Base-by-base conservation (phyloP, 2,329 filamentous ascomycete genomes). In the Ceratocystis harringtonii region DNA sequence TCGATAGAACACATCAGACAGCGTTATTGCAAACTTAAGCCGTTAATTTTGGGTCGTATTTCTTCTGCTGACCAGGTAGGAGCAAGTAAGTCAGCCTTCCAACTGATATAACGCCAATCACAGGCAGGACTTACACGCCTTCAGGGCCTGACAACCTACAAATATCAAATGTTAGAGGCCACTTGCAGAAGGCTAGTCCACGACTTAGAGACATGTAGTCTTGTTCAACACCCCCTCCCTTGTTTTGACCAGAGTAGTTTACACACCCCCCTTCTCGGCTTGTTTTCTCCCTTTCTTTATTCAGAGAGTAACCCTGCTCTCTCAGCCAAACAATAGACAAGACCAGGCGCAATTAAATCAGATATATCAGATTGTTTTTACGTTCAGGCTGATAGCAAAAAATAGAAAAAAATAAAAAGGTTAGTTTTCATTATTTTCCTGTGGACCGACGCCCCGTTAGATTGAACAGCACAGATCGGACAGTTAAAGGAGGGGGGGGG, bases 351-450 rank as follows among this genome's bases (percentile, higher is more conserved):
- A 58, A 10, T 36, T 30, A 30, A 58, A 58, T 58, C 55, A 58
- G 55, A 58, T 58, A 58, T 58, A 58, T 58, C 55, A 58, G 55
- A 58, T 36, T 58, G 55, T 58, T 30, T 30, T 58, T 58, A 30
- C 10, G 55, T 58, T 58, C 28, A 36, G 55, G 55, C 55, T 58
- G 55, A 58, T 15, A 28, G 55, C 55, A 36, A 58, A 58, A 19
- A 30, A 15, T 17, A 8, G 17, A 4, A 58, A 55, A 4, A 41
- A 41, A 36, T 3, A 36, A 36, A 12, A 36, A 36, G 36, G 36
- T 12, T 8, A 15, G 6, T 25, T 25, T 52, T 2, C 3, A 30
- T 17, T 58, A 17, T 36, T 58, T 10, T 32, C 28, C 17, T 19
- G 28, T 8, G 3, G 48, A 30, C 10, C 15, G 6, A 58, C 52